These are phyloP conservation scores for Persicaria tinctoria DNA, from an alignment of 148 eudicot species.

Conservation along the genomic window DNA sequence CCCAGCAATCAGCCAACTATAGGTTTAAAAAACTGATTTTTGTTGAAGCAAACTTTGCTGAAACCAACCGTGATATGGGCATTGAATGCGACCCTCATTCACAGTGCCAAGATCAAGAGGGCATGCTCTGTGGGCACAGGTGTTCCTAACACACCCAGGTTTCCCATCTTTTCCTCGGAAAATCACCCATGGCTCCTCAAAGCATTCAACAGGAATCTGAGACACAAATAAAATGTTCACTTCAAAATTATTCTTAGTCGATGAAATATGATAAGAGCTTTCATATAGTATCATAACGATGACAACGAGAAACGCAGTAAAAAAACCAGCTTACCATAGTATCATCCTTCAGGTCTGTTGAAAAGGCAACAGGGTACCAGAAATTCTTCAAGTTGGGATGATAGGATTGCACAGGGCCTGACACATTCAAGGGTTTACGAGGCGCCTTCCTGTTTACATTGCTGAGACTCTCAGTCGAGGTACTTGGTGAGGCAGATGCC, in stretches of 20 bases:
- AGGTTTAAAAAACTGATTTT: background rate
- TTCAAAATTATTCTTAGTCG: background rate
- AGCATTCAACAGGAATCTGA: constrained; percentile 88
- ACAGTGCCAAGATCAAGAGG: constrained; percentile 93
- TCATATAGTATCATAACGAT: too few relatives aligned
- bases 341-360: constrained; percentile 72
- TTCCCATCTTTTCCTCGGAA: constrained; percentile 90
- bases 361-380: constrained; percentile 95
- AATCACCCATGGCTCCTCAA: constrained; percentile 90
- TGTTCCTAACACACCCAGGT: constrained; percentile 85
- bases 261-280: background rate
- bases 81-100: constrained; percentile 85
- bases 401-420: constrained; percentile 83
- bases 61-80: constrained; percentile 86
- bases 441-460: constrained; percentile 32
- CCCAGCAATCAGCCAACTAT: background rate
- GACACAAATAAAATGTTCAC: constrained; percentile 11
- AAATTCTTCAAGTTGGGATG: constrained; percentile 65
- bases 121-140: constrained; percentile 97
- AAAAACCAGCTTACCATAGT: constrained; percentile 55
- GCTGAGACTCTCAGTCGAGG: constrained; percentile 37
- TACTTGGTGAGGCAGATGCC: constrained; percentile 35
- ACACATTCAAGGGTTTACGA: constrained; percentile 54
- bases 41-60: background rate
- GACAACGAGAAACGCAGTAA: background rate